A percentile compares a stretch with the other conserved stretches of the same genome.
These are phyloP conservation scores for Tetracentron sinense DNA, from an alignment of 164 flowering plant species.

Conservation along the genomic window DNA sequence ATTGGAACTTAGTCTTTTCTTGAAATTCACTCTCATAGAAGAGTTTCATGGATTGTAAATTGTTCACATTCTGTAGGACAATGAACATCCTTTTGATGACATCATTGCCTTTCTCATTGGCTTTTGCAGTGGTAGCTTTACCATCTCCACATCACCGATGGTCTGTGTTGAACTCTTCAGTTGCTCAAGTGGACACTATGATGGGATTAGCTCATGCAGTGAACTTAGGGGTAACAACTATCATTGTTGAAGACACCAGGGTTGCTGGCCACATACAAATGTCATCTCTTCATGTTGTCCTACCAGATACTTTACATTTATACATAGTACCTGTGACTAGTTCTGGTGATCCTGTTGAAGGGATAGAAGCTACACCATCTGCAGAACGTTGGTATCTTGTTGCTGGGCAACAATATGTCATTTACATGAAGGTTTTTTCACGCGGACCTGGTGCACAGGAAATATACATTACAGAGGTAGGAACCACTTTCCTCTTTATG, in stretches of 20 bases:
- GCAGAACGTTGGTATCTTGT: constrained; percentile 60
- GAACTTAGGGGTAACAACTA: constrained; percentile 60
- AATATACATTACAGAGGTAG: constrained; percentile 73
- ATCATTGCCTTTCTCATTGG: constrained; percentile 14
- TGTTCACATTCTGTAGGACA: no score
- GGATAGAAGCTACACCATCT: constrained; percentile 41
- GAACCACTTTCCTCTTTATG: background rate
- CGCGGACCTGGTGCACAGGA: constrained; percentile 52
- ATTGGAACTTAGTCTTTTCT: background rate
- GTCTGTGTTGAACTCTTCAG: constrained; percentile 67
- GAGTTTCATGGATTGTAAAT: no score
- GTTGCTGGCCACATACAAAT: constrained; percentile 74
- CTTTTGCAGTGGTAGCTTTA: constrained; percentile 49
- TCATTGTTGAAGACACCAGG: constrained; percentile 76
- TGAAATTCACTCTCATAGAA: background rate
- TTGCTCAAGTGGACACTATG: constrained; percentile 57
- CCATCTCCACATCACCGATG: constrained; percentile 83
- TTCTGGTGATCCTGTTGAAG: constrained; percentile 56
- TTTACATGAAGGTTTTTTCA: constrained; percentile 67
- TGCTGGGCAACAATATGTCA: constrained; percentile 59
- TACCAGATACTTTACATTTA: constrained; percentile 58
- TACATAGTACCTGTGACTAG: constrained; percentile 54
- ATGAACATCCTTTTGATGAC: background rate
- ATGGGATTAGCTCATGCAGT: constrained; percentile 57
- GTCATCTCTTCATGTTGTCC: constrained; percentile 78